Evolutionary conservation across 1,284 basidiomycete genomes (phyloP), one percentile per base, ranked within the genome.

Genomic region (Ustilago esculenta): DNA sequence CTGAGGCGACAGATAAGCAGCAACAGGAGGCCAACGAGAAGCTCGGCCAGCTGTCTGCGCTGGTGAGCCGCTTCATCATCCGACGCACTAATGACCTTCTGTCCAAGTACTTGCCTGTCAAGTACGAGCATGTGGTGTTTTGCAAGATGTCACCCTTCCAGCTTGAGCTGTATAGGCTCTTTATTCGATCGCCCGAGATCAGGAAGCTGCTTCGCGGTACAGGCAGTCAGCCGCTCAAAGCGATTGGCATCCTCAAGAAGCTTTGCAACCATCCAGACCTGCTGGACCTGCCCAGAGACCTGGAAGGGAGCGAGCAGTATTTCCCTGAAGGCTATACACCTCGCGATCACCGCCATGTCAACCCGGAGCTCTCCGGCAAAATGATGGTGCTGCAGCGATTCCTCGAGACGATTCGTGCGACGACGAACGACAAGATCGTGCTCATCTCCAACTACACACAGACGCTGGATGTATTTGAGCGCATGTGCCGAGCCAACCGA

Each of bases 41-140:
- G 84, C 86, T 98, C 61, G 94, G 93, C 79, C 92, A 98, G 82
- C 88, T 99, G 0, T 90, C 91, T n/a, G 87, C 86, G 1, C 86
- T 93, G 39, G 95, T 97, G 49, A 92, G 90, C 74, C 93, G 92
- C 81, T 98, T 99, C 83, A 97, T 99, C 84, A 98, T 99, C 63
- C 88, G 96, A 25, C 86, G 95, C 44, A 98, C 96, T 15, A 99
- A 99, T 80, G 96, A 98, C 79, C 84, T 99, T 18, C 86, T 98
- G 20, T 96, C 94, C 29, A 99, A 99, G 84, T 99, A 98, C 79
- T 83, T 99, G 37, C 95, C 95, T 4, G 92, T 98, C 84, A 99
- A 99, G 82, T 97, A 98, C 84, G 95, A 98, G 83, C 94, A 98
- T 67, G 96, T 98, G 70, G 96, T 99, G 1, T 99, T 98, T 84